phyloP scores from a whole-genome alignment of 805 yeast species.

The Yarrowia hollandica region DNA sequence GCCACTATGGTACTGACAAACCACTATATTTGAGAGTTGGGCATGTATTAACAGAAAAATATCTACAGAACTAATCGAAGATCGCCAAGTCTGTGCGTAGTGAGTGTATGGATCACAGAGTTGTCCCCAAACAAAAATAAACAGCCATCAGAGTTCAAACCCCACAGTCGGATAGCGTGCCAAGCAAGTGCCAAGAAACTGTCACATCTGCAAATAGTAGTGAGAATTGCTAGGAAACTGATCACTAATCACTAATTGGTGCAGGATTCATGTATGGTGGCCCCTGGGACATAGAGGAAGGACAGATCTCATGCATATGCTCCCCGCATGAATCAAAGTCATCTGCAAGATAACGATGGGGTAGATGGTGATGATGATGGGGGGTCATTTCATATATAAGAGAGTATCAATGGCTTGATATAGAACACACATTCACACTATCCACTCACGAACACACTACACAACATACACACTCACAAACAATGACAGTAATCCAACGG shows the following conservation, averaged over 20 bases:
- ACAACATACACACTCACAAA: neutral
- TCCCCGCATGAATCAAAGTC: slow-evolving; percentile 19
- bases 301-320: slow-evolving; percentile 1
- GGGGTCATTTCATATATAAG: neutral
- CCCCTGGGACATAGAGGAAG: neutral
- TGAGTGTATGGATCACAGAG: neutral
- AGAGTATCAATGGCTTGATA: neutral
- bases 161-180: slow-evolving; percentile 24
- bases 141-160: slow-evolving; percentile 2
- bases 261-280: neutral
- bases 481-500: neutral
- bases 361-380: slow-evolving; percentile 13
- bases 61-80: neutral
- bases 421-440: neutral
- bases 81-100: too few species aligned
- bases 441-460: neutral
- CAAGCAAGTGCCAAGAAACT: slow-evolving; percentile 6
- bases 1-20: too few species aligned
- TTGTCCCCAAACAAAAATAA: neutral
- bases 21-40: too few species aligned
- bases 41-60: neutral
- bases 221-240: neutral
- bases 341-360: slow-evolving; percentile 24
- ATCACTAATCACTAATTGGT: slow-evolving; percentile 5
- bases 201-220: neutral